Percentiles rank a stretch among this genome's conserved stretches.
These are phyloP conservation scores for Penicillium sp. DNA, from an alignment of 2,329 filamentous ascomycete species.

Conservation along the genomic window DNA sequence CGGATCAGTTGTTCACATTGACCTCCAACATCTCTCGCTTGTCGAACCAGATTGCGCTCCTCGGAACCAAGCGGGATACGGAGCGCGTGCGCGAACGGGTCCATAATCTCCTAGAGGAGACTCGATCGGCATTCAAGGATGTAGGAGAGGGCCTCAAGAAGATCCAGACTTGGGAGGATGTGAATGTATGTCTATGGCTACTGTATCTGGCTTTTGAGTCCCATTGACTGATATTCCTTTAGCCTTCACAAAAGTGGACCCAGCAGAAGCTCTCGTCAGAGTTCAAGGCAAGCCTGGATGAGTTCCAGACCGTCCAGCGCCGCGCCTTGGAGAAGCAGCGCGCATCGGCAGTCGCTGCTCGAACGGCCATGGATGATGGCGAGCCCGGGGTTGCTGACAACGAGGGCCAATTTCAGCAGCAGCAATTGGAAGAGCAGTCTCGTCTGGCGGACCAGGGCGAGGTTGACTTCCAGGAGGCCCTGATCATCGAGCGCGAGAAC, in stretches of 20 bases:
- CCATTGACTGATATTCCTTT: constrained; percentile 11
- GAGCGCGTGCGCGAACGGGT: constrained; percentile 86
- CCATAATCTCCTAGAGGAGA: constrained; percentile 80
- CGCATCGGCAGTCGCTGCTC: constrained; percentile 75
- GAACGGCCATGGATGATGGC: constrained; percentile 66
- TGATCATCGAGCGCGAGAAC: constrained; percentile 93
- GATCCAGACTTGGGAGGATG: constrained; percentile 79
- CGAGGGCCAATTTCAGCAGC: constrained; percentile 54
- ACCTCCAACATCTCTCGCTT: constrained; percentile 84
- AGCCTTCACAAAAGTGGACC: constrained; percentile 95
- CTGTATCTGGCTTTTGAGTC: not conserved
- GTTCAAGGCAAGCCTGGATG: constrained; percentile 79
- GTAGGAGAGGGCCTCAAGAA: constrained; percentile 92
- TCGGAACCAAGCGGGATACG: constrained; percentile 88
- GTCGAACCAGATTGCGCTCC: constrained; percentile 73
- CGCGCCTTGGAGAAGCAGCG: constrained; percentile 88
- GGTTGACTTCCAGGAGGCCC: constrained; percentile 92
- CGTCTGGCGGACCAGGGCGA: constrained; percentile 87
- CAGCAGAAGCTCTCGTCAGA: constrained; percentile 92
- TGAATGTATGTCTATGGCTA: constrained; percentile 56
- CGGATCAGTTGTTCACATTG: constrained; percentile 81
- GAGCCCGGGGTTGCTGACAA: constrained; percentile 29
- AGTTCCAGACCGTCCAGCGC: constrained; percentile 90
- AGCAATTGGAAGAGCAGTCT: constrained; percentile 69
- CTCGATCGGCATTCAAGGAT: constrained; percentile 79